Evolutionary conservation across 805 yeast genomes (phyloP).

Genomic region (Ogataea haglerorum): DNA sequence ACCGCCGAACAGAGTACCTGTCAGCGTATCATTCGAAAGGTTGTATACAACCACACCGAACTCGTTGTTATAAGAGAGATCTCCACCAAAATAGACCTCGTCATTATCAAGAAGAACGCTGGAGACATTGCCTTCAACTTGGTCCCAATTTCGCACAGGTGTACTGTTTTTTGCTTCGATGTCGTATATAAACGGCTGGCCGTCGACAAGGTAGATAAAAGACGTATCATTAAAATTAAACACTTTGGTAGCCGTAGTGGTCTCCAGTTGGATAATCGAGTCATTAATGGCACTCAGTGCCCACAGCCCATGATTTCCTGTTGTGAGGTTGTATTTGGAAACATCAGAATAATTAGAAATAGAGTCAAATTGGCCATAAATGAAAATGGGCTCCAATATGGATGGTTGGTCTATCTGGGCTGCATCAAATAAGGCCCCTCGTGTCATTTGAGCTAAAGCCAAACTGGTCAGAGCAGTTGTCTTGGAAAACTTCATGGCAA

Average conservation of each 20-base stretch:
- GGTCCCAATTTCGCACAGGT: conserved; percentile 23
- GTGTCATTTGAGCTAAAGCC: neutral
- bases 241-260: conserved; percentile 11
- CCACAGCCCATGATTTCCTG: conserved; percentile 17
- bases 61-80: conserved; percentile 48
- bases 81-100: conserved; percentile 77
- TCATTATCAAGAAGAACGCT: conserved; percentile 46
- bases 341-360: conserved; percentile 21
- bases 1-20: conserved; percentile 67
- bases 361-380: conserved; percentile 30
- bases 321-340: conserved; percentile 24
- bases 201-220: conserved; percentile 24
- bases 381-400: conserved; percentile 20
- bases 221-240: conserved; percentile 14
- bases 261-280: conserved; percentile 12
- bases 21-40: conserved; percentile 37
- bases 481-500: conserved; percentile 1
- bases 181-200: conserved; percentile 24
- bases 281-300: conserved; percentile 18
- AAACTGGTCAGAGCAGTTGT: neutral
- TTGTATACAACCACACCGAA: conserved; percentile 67
- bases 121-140: conserved; percentile 38
- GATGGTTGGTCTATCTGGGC: conserved; percentile 14
- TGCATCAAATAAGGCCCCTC: conserved; percentile 1
- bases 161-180: conserved; percentile 1